Evolutionary conservation across 306 rosid genomes (phyloP).

Genomic region (Cicer arietinum): DNA sequence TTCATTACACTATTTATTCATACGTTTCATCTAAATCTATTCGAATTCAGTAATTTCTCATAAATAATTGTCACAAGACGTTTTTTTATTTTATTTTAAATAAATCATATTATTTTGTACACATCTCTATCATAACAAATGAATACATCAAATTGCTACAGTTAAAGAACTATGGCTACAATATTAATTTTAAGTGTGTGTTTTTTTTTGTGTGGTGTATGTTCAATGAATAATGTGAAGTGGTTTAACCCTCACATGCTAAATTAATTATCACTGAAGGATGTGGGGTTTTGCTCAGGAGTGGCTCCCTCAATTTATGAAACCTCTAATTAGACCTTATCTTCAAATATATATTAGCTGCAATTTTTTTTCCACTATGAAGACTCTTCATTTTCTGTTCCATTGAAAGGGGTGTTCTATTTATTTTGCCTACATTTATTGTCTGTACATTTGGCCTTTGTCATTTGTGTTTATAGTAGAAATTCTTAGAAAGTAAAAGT

Average conservation of each 20-base stretch:
- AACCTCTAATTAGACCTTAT: background rate
- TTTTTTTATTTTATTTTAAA: no score
- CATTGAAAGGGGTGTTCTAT: no score
- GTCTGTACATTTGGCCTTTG: no score
- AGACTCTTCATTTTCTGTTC: no score
- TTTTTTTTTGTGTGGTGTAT: background rate
- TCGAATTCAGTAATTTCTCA: background rate
- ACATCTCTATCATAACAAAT: background rate
- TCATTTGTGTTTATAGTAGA: no score
- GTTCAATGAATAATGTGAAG: background rate
- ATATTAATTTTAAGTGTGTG: background rate
- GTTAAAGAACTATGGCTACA: background rate
- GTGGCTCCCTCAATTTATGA: background rate
- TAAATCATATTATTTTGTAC: no score
- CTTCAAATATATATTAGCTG: no score
- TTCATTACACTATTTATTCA: background rate
- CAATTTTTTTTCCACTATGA: no score
- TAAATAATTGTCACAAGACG: no score
- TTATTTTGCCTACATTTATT: no score
- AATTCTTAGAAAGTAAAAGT: no score
- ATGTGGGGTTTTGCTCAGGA: constrained; percentile 4
- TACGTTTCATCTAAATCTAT: background rate
- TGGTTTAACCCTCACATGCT: background rate
- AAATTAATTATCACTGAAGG: background rate
- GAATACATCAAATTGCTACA: background rate